phyloP scores from a whole-genome alignment of 2,329 filamentous ascomycete genomes.

The Alternaria sp. region DNA sequence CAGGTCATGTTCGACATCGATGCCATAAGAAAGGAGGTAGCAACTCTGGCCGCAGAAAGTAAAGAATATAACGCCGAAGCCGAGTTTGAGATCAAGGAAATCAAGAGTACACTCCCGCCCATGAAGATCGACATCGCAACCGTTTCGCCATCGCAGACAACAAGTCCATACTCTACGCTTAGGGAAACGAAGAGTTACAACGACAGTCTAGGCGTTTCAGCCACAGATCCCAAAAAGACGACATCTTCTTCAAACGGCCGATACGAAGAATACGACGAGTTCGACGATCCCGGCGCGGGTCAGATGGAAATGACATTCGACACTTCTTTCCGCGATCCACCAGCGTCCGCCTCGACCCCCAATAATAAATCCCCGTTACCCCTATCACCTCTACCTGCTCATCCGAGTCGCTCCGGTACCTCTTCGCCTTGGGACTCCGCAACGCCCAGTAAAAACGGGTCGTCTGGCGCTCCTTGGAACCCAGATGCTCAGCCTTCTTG shows the following conservation, averaged over 20 bases:
- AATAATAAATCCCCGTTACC: slow-evolving; percentile 9
- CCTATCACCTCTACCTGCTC: neutral
- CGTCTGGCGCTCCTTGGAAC: neutral
- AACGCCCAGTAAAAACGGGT: neutral
- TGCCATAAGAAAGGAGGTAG: slow-evolving; percentile 74
- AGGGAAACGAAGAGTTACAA: slow-evolving; percentile 55
- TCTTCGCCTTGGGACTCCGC: slow-evolving; percentile 18
- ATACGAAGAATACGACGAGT: slow-evolving; percentile 50
- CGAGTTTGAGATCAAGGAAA: slow-evolving; percentile 73
- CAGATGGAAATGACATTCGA: slow-evolving; percentile 57
- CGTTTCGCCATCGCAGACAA: slow-evolving; percentile 27
- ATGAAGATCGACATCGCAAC: slow-evolving; percentile 73
- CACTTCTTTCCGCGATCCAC: slow-evolving; percentile 42
- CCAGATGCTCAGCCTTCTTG: slow-evolving; percentile 15
- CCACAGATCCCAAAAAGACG: slow-evolving; percentile 10
- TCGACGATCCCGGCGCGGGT: slow-evolving; percentile 35
- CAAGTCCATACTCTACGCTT: slow-evolving; percentile 35
- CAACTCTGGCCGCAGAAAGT: slow-evolving; percentile 78
- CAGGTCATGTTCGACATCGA: slow-evolving; percentile 92
- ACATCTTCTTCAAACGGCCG: slow-evolving; percentile 14
- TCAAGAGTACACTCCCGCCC: slow-evolving; percentile 86
- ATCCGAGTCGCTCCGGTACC: slow-evolving; percentile 9
- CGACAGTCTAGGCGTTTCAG: slow-evolving; percentile 39
- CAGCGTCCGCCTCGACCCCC: slow-evolving; percentile 19
- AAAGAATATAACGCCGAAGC: slow-evolving; percentile 38